phyloP scores from a whole-genome alignment of 2,329 filamentous ascomycete genomes.

The Tolypocladium endophyticum region DNA sequence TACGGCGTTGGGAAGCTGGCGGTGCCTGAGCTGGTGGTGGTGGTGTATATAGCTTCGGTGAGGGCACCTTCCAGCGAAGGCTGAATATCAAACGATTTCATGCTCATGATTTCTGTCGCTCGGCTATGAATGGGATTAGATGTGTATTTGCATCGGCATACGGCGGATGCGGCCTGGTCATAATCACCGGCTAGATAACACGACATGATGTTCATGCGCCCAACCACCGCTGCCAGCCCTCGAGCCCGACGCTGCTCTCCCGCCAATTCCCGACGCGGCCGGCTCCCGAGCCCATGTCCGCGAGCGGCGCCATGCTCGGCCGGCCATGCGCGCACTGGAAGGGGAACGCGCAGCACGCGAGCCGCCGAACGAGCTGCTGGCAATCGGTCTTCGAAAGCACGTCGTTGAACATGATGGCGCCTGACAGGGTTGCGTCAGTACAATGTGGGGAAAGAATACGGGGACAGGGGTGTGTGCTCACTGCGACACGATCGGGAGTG shows the following conservation, averaged over 20 bases:
- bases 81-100: not conserved
- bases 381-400: slow-evolving; percentile 48
- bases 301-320: slow-evolving; percentile 53
- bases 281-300: slow-evolving; percentile 32
- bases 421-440: slow-evolving; percentile 15
- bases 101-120: not conserved
- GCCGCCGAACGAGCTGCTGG: slow-evolving; percentile 37
- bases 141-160: not conserved
- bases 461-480: slow-evolving; percentile 14
- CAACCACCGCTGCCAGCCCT: slow-evolving; percentile 14
- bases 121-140: not conserved
- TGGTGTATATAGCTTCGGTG: not conserved
- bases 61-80: not conserved
- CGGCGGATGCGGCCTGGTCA: not conserved
- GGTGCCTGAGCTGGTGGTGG: not conserved
- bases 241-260: slow-evolving; percentile 5
- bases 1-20: not conserved
- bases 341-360: slow-evolving; percentile 59
- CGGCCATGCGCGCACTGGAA: slow-evolving; percentile 79
- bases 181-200: not conserved
- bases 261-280: slow-evolving; percentile 15
- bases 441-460: not conserved
- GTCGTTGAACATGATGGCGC: slow-evolving; percentile 82
- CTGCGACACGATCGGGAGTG: slow-evolving; percentile 69
- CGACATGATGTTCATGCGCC: not conserved